Conservation (phyloP, 768 basidiomycete species). For the Termitomyces sp. region DNA sequence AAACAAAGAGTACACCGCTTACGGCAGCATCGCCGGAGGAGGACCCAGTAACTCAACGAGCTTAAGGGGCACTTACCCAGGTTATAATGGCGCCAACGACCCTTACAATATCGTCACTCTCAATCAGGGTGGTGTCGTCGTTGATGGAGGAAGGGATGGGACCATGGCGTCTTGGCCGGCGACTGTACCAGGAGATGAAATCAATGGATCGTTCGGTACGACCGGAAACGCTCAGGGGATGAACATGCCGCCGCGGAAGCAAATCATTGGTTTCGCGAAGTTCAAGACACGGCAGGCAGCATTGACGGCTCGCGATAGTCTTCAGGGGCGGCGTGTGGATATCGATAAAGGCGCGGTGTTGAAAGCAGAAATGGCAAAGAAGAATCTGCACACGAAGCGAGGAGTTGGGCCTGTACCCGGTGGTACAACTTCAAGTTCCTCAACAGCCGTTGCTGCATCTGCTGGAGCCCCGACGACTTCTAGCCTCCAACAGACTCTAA, state of each 20-base stretch:
- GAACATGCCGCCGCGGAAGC: constrained; percentile 73
- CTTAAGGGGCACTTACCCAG: constrained; percentile 13
- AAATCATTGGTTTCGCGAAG: constrained; percentile 98
- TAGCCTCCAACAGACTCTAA: constrained; percentile 13
- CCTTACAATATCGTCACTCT: constrained; percentile 83
- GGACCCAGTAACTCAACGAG: constrained; percentile 15
- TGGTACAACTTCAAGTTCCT: constrained; percentile 11
- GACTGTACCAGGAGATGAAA: constrained; percentile 26
- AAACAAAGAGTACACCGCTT: constrained; percentile 83
- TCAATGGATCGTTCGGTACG: constrained; percentile 28
- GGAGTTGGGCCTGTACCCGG: constrained; percentile 69
- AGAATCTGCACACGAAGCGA: constrained; percentile 95
- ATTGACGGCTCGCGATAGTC: constrained; percentile 76
- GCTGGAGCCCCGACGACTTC: constrained; percentile 16
- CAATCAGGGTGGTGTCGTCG: constrained; percentile 80
- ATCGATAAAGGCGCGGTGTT: constrained; percentile 89
- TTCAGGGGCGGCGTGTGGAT: constrained; percentile 90
- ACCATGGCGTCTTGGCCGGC: constrained; percentile 68
- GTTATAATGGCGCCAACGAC: constrained; percentile 59
- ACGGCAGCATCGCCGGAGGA: constrained; percentile 40
- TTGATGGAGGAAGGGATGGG: constrained; percentile 74
- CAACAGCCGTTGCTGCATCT: constrained; percentile 18
- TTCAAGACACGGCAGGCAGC: constrained; percentile 89
- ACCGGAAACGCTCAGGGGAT: constrained; percentile 20
- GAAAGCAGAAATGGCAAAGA: constrained; percentile 99